Evolutionary conservation across 2,329 filamentous ascomycete genomes (phyloP), one percentile per base, ranked within the genome.

Genomic region (Botrytis medusae): DNA sequence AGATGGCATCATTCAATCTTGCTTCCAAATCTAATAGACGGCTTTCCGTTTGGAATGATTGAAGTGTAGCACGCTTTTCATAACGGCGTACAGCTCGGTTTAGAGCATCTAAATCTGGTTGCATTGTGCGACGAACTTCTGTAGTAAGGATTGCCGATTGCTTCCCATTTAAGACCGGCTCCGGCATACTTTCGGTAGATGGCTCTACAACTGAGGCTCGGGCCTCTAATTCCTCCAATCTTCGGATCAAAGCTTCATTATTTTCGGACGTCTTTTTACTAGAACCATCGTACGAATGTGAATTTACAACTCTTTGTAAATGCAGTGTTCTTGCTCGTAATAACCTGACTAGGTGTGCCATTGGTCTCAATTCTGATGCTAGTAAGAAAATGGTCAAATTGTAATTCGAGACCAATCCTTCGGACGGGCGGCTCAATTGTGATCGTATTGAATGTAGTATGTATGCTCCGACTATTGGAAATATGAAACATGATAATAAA

Each of bases 371-470:
- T 82, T 98, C 95, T 5, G 95, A 93, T 1, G 92, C 93, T 29
- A 97, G 87, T 4, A 97, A 85, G 82, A 98, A 98, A 70, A 98
- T 93, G 20, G 92, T 94, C 72, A 98, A 86, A 81, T 98, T 98
- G 83, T 95, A 97, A 82, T 97, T 93, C 7, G 94, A 97, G 10
- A 98, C 91, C 18, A 98, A 85, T 1, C 93, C 93, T 81, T 97
- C 94, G 0, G 94, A 94, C 0, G 93, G 93, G 2, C 93, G 87
- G 37, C 92, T 95, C 29, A 98, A 88, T 78, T 95, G 93, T 14
- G 87, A 88, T 69, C 95, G 90, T 74, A 98, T 92, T 32, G 89
- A 85, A 80, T 98, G 95, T 18, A 98, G 86, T 57, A 98, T 84
- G 82, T 92, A 96, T 42, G 95, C 93, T n/a, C 93, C 93, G 6